Base-by-base conservation (phyloP, 305 asterid genomes). In the Fraxinus sp. region DNA sequence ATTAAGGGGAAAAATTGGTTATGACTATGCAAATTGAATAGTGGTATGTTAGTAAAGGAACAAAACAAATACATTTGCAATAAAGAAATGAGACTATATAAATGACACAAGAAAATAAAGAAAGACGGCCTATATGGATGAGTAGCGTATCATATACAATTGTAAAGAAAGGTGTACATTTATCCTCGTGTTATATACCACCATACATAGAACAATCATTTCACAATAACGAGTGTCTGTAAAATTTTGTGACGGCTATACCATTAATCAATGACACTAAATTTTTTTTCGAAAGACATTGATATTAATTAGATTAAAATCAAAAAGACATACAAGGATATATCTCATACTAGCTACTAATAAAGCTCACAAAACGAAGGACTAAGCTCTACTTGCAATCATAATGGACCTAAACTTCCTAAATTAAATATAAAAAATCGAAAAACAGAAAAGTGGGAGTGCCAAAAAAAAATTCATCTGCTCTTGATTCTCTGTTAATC, bases 401-500 rank as follows among this genome's bases (percentile, higher is more conserved):
- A 80, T 83, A 77, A 80, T 79, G 78, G 46, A 35, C 83, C 93
- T 86, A 87, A 86, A 82, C 87, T 86, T 75, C 92, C 90, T 86
- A 88, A 80, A 73, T 37, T 62, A 77, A 18, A 77, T 37, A 62
- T 73, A 18, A 77, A 83, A 83, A 80, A 80, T 49, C 59, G 43
- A 28, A 75, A 79, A 83, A 83, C 80, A 68, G 55, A 78, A 77
- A 86, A 86, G 71, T 37, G 81, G 83, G 78, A 77, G 84, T 85
- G 86, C 81, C 81, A 82, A 88, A 88, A 84, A 75, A 83, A 49
- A 43, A 14, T 84, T 77, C 22, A 26, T 84, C 87, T 75, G 79
- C 89, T 86, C 89, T 85, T 82, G 90, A 87, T 85, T 90, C 91
- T 89, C 91, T 87, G 89, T 79, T 39, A 84, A 75, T 80, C 84